A percentile compares a stretch with the other conserved stretches of the same genome.
Evolutionary conservation across 2,329 filamentous ascomycete genomes (phyloP).

Genomic region (Aspergillus fumigatiaffinis): DNA sequence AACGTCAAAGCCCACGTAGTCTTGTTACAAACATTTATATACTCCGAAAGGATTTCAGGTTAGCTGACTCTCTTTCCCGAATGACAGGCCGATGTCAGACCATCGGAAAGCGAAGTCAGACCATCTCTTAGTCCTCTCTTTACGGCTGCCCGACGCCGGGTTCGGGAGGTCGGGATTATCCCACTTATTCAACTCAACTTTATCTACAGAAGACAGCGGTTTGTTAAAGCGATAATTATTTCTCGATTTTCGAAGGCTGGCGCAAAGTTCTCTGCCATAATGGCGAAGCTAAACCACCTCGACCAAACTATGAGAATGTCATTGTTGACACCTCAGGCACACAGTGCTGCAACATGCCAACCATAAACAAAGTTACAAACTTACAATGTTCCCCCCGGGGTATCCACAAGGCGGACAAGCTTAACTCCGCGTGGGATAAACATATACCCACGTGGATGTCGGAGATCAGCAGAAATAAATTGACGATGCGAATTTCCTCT

Average conservation of each 20-base stretch:
- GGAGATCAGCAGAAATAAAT: neutral
- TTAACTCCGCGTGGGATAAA: conserved; percentile 15
- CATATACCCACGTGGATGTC: conserved; percentile 7
- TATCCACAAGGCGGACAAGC: neutral
- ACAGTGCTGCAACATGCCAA: neutral
- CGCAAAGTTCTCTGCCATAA: no score
- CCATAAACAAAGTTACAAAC: no score
- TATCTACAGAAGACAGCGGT: neutral
- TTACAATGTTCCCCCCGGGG: no score
- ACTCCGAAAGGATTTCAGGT: neutral
- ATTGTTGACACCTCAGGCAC: neutral
- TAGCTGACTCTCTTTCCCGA: neutral
- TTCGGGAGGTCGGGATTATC: neutral
- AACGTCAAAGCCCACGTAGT: no score
- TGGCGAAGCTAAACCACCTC: no score
- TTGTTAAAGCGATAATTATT: neutral
- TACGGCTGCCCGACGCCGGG: conserved; percentile 12
- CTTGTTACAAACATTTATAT: conserved; percentile 2
- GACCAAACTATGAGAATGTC: neutral
- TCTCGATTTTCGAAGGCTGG: no score
- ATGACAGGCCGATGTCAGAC: conserved; percentile 2
- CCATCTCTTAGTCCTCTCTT: conserved; percentile 4
- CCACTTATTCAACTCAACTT: no score
- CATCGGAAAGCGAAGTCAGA: conserved; percentile 11
- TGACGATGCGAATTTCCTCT: no score